Percentiles rank a stretch among this genome's conserved stretches.
phyloP scores from a whole-genome alignment of 2,329 filamentous ascomycete species.

The Phyllosticta capitalensis region DNA sequence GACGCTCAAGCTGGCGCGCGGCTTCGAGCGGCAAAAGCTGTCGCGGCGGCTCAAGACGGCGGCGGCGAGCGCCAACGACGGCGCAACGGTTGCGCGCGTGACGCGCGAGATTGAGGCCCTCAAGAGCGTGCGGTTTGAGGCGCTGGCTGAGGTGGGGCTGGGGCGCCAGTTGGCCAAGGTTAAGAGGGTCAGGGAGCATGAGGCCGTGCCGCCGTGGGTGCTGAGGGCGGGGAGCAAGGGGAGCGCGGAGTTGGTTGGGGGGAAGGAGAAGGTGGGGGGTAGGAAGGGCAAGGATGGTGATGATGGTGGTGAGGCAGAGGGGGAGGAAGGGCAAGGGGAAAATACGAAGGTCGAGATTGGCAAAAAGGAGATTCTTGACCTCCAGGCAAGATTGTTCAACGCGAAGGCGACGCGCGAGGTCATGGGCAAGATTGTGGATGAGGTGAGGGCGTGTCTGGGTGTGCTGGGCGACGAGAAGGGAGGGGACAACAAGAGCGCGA shows the following conservation, averaged over 20 bases:
- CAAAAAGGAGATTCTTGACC: constrained; percentile 41
- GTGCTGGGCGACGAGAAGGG: constrained; percentile 10
- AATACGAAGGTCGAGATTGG: no score
- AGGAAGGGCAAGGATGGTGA: no score
- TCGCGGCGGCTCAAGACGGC: constrained; percentile 49
- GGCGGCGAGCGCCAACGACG: constrained; percentile 35
- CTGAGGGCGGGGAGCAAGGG: constrained; percentile 27
- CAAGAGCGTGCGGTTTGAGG: constrained; percentile 34
- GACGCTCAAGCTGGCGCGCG: constrained; percentile 63
- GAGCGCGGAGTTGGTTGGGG: constrained; percentile 33
- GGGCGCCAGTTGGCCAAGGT: constrained; percentile 48
- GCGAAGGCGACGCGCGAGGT: constrained; percentile 49
- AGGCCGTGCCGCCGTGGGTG: constrained; percentile 35
- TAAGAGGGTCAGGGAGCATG: constrained; percentile 46
- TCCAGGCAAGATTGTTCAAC: constrained; percentile 50
- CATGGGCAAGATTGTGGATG: constrained; percentile 36
- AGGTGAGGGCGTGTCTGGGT: constrained; percentile 32
- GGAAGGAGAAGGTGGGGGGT: no score
- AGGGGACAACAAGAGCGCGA: no score
- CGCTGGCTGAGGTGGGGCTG: constrained; percentile 44
- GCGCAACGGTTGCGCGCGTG: constrained; percentile 47
- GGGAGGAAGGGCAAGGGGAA: no score
- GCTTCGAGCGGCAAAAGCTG: constrained; percentile 68
- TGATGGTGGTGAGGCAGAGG: no score
- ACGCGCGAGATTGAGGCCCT: constrained; percentile 52